Evolutionary conservation across 495 filamentous ascomycete genomes (phyloP).

Genomic region (Neurospora africana): DNA sequence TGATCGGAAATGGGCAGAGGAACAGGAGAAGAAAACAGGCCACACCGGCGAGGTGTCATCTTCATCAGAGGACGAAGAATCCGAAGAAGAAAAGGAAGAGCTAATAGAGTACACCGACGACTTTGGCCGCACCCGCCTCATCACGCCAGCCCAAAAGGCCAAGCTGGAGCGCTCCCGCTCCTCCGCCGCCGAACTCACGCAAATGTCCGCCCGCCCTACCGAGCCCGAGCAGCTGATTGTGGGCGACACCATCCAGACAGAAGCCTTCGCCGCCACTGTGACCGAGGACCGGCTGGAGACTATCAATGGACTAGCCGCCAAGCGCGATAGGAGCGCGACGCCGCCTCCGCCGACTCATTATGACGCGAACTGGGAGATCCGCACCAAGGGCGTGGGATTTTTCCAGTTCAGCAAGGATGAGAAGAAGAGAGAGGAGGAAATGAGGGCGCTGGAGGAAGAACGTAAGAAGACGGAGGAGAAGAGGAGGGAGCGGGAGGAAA

Average conservation of each 20-base stretch:
- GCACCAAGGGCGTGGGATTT: conserved; percentile 83
- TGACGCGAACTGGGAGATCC: conserved; percentile 68
- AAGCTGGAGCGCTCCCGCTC: conserved; percentile 38
- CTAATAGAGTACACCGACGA: conserved; percentile 80
- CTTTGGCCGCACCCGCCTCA: conserved; percentile 66
- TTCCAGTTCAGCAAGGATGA: conserved; percentile 72
- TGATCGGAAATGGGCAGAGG: conserved; percentile 84
- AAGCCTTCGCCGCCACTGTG: conserved; percentile 63
- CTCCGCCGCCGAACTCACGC: conserved; percentile 36
- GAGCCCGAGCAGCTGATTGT: conserved; percentile 65
- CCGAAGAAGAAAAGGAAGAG: conserved; percentile 38
- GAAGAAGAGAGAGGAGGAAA: conserved; percentile 55
- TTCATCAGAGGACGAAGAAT: conserved; percentile 31
- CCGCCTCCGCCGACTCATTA: conserved; percentile 76
- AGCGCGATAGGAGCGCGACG: conserved; percentile 63
- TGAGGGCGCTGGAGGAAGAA: conserved; percentile 59
- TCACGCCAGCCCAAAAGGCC: conserved; percentile 52
- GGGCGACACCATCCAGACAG: conserved; percentile 69
- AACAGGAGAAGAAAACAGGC: conserved; percentile 24
- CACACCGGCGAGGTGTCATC: conserved; percentile 24
- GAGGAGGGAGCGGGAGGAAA: conserved; percentile 44
- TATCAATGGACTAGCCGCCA: conserved; percentile 46
- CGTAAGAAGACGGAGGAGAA: conserved; percentile 56
- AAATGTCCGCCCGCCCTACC: conserved; percentile 42
- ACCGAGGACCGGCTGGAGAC: conserved; percentile 51